Evolutionary conservation across 2,329 filamentous ascomycete species (phyloP).

Genomic region (Fusarium sterilihyphosum): DNA sequence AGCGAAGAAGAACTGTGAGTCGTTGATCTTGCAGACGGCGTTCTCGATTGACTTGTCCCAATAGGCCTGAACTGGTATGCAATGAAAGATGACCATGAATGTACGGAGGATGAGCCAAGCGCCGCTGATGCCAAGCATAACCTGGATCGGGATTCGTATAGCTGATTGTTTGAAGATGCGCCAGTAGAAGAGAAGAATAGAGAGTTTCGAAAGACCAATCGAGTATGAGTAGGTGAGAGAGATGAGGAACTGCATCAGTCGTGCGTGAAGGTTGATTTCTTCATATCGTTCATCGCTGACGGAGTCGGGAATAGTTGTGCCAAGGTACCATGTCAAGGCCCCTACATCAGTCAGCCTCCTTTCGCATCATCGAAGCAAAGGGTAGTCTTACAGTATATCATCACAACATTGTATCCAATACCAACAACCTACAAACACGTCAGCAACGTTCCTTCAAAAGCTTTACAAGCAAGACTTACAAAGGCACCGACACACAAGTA

Average conservation of each 20-base stretch:
- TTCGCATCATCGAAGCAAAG: too few species aligned
- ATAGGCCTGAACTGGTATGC: constrained; percentile 47
- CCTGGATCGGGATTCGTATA: constrained; percentile 43
- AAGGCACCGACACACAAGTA: constrained; percentile 38
- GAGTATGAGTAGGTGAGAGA: constrained; percentile 41
- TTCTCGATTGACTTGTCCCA: constrained; percentile 46
- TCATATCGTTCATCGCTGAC: constrained; percentile 19
- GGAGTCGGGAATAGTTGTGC: constrained; percentile 18
- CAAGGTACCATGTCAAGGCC: constrained; percentile 30
- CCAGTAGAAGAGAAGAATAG: constrained; percentile 47
- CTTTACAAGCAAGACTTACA: constrained; percentile 14
- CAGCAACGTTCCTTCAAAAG: not conserved
- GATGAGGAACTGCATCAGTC: constrained; percentile 31
- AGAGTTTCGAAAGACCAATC: constrained; percentile 42
- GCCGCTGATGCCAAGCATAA: constrained; percentile 35
- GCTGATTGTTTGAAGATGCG: constrained; percentile 43
- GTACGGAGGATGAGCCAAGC: constrained; percentile 46
- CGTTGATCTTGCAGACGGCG: constrained; percentile 47
- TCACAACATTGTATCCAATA: constrained; percentile 20
- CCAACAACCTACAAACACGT: constrained; percentile 28
- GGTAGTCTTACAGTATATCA: constrained; percentile 28
- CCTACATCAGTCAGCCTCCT: constrained; percentile 18
- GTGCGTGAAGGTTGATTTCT: constrained; percentile 18
- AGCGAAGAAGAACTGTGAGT: constrained; percentile 47
- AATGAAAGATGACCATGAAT: constrained; percentile 49